Evolutionary conservation across 2,329 filamentous ascomycete genomes (phyloP).

Genomic region (Purpureocillium takamizusanense): DNA sequence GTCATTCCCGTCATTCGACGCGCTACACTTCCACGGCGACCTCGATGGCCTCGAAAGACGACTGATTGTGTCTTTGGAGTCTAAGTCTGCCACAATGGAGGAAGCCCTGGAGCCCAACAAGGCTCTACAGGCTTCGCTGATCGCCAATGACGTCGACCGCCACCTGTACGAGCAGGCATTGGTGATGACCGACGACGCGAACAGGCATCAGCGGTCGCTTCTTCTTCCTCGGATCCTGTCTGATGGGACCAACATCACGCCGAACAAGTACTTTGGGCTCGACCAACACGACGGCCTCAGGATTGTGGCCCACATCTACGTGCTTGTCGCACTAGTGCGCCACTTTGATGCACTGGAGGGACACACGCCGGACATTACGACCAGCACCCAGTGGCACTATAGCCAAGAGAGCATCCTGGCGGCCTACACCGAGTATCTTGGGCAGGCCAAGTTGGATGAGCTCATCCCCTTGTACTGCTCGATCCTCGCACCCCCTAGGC

Average conservation of each 20-base stretch:
- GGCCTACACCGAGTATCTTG: conserved; percentile 73
- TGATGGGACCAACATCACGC: conserved; percentile 23
- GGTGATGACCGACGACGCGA: conserved; percentile 17
- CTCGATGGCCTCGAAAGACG: conserved; percentile 41
- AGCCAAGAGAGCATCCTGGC: conserved; percentile 68
- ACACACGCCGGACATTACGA: conserved; percentile 6
- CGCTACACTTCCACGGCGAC: conserved; percentile 52
- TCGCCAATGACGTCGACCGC: conserved; percentile 51
- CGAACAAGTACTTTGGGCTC: conserved; percentile 41
- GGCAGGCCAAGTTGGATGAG: conserved; percentile 62
- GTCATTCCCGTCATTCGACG: conserved; percentile 55
- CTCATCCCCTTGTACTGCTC: conserved; percentile 84
- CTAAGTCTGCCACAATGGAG: conserved; percentile 41
- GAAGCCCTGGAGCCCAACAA: conserved; percentile 61
- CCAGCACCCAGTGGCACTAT: conserved; percentile 20
- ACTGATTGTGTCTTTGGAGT: conserved; percentile 53
- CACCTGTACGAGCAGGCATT: conserved; percentile 53
- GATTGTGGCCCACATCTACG: conserved; percentile 57
- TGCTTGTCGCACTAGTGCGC: conserved; percentile 59
- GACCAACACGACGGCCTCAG: conserved; percentile 57
- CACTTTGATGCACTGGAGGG: conserved; percentile 31
- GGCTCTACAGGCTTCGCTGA: conserved; percentile 65
- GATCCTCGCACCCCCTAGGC: conserved; percentile 55
- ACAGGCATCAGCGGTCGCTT: conserved; percentile 13
- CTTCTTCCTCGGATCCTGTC: conserved; percentile 14